Conservation (phyloP, 805 yeast genomes). For the Nakazawaea holstii region DNA sequence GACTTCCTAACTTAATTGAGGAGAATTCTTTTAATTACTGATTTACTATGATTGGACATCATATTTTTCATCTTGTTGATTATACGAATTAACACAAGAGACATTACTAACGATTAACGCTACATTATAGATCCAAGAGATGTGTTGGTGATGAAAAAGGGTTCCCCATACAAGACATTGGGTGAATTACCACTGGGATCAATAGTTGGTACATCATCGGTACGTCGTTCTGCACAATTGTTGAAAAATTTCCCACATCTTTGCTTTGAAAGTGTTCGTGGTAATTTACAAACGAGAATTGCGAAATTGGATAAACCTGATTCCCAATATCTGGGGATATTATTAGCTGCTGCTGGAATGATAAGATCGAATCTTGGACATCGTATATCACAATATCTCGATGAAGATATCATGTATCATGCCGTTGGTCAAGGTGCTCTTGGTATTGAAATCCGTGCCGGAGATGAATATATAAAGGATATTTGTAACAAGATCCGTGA, state of each 20-base stretch:
- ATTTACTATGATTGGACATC: not conserved
- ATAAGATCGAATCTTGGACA: constrained; percentile 64
- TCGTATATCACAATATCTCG: constrained; percentile 69
- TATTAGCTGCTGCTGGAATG: constrained; percentile 92
- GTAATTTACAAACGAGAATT: constrained; percentile 76
- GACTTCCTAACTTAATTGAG: constrained; percentile 30
- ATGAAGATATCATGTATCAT: constrained; percentile 78
- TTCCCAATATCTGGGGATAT: constrained; percentile 62
- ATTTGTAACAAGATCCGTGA: constrained; percentile 65
- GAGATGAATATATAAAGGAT: constrained; percentile 52
- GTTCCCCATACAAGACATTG: constrained; percentile 57
- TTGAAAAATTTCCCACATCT: constrained; percentile 73
- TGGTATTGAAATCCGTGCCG: constrained; percentile 81
- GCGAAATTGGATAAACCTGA: constrained; percentile 71
- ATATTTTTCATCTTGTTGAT: too few relatives aligned
- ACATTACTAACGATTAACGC: constrained; percentile 10
- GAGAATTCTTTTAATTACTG: constrained; percentile 18
- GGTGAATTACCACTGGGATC: constrained; percentile 79
- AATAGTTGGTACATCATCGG: constrained; percentile 90
- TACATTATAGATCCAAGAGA: constrained; percentile 71
- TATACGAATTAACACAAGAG: too few relatives aligned
- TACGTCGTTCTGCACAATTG: constrained; percentile 90
- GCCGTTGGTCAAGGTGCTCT: constrained; percentile 99
- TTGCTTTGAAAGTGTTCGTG: constrained; percentile 79
- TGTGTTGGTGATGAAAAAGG: constrained; percentile 71